Base-by-base conservation (phyloP, 306 rosid genomes). In the Oxytropis ochrocephala region DNA sequence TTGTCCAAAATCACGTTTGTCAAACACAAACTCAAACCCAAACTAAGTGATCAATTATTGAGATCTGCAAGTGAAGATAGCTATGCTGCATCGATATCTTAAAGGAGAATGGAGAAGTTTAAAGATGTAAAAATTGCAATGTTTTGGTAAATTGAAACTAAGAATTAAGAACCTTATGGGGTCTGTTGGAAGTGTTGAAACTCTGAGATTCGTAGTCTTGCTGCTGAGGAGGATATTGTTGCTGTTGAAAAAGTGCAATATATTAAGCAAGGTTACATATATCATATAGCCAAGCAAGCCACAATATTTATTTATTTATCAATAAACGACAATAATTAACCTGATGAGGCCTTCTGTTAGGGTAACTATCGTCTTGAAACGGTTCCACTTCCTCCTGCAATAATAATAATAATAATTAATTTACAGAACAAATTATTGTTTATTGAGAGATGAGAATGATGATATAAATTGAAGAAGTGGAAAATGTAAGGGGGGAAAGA, bases 141-240 rank as follows among this genome's bases (percentile, higher is more conserved):
- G 4, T 21, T 30, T 2, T 17, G 39, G 13, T 54, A 35, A 57
- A n/a, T 48, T 13, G 62, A 53, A 46, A 47, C 12, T 14, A 65
- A 19, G 50, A 44, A 46, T 8, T 14, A 64, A 14, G 46, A 64
- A 82, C 86, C 86, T 74, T 78, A 5, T 65, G 43, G 27, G 66
- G 71, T 54, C 44, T 64, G 13, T 57, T 59, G 46, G 50, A 53
- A 43, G 44, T 16, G 55, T 44, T 64, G 57, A 35, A 51, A 18
- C 21, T 27, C 14, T 74, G 59, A 6, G 74, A 69, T 69, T 82
- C 63, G 4, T 11, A 35, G n/a, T 78, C 63, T 33, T 77, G 18
- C 69, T 62, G 64, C 49, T 73, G 70, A 9, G 67, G 71, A 73
- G 51, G 85, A 43, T 55, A 77, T 21, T 68, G 67, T 14, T 70